Evolutionary conservation across 2,329 filamentous ascomycete genomes (phyloP), one percentile per base, ranked within the genome.

Genomic region (Penicillium nordicum): DNA sequence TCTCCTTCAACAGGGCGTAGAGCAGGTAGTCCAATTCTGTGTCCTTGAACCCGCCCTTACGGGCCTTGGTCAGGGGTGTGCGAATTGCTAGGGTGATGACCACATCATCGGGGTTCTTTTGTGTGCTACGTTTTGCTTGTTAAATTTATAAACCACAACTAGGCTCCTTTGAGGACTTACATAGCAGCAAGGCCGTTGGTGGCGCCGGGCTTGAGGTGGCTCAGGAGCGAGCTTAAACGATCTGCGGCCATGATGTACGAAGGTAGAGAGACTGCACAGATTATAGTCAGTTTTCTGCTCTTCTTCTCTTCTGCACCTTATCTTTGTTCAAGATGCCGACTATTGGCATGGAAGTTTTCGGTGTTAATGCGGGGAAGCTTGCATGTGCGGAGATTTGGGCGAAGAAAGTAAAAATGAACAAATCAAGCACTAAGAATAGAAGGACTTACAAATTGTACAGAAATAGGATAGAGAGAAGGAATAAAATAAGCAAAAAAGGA

Each of bases 31-130:
- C 94, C 61, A 97, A 84, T 40, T 83, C 84, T 6, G 92, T 95
- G 74, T 99, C 93, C 81, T 97, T 97, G 81, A 99, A 89, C 41
- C 92, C 91, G 63, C 94, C 93, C 82, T 96, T 97, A 74, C 82
- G 83, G 50, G 84, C 92, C 80, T 97, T 97, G 71, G 88, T 83
- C 60, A 99, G 83, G 0, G 94, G 92, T 29, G 93, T 97, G 55
- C 94, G 89, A 68, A 92, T 81, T 29, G 93, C 93, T 57, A 95
- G 85, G 8, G 94, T 99, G 71, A 97, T 96, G 73, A 99, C 94
- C 53, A 99, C 83, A 80, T 99, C 94, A 74, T 97, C 93, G 65
- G 92, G 85, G 76, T 96, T 95, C 81, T 97, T 92, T 67, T 90
- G 86, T 56, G 90, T 92, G 71, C 92, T 96, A 67, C n/a, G 32